Evolutionary conservation across 108 stramenopile genomes (phyloP).

Genomic region (Stephanodiscus minutulus): DNA sequence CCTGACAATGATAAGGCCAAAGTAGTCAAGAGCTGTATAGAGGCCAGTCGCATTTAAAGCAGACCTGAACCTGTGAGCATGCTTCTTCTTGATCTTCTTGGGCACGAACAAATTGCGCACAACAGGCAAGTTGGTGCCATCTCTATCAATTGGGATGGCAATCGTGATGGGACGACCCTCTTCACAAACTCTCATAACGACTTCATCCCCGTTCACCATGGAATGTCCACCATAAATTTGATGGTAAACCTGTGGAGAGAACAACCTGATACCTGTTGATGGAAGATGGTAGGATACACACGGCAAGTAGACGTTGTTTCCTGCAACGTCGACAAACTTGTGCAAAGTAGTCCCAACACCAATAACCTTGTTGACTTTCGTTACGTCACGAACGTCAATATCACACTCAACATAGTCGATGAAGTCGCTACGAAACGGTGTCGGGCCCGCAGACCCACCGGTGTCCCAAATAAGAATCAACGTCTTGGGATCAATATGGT

Average conservation of each 20-base stretch:
- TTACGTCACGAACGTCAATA: not conserved
- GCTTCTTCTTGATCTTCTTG: not conserved
- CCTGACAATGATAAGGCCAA: too few relatives aligned
- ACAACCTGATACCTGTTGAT: not conserved
- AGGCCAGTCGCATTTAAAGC: too few relatives aligned
- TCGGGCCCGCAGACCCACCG: not conserved
- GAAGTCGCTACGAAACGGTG: not conserved
- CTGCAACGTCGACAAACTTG: not conserved
- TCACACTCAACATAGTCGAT: not conserved
- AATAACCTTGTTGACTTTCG: not conserved
- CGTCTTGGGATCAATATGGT: too few relatives aligned
- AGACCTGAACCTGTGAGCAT: too few relatives aligned
- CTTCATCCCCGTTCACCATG: not conserved
- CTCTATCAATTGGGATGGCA: not conserved
- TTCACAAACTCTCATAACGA: too few relatives aligned
- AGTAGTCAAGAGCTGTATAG: too few relatives aligned
- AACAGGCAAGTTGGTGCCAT: not conserved
- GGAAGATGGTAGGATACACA: constrained; percentile 1
- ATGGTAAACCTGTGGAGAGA: not conserved
- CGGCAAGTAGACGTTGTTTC: not conserved
- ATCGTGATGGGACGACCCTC: not conserved
- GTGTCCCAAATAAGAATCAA: not conserved
- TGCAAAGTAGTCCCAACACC: not conserved
- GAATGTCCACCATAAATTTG: constrained; percentile 3
- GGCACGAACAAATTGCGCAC: not conserved